These are phyloP conservation scores for Dryas alaskensis DNA, from an alignment of 306 rosid genomes.

Conservation along the genomic window DNA sequence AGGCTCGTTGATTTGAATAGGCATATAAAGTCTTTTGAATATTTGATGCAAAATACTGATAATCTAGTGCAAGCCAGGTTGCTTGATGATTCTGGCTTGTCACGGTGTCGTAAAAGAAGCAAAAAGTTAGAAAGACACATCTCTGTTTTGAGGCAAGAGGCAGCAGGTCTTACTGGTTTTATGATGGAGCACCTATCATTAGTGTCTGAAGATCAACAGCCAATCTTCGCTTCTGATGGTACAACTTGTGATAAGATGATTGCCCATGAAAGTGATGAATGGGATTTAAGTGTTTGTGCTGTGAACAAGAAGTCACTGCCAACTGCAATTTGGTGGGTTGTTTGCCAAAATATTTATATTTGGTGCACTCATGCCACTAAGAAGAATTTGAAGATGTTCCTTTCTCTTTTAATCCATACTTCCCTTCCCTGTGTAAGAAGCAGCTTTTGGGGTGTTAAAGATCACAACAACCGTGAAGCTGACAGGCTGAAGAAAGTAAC, in stretches of 20 bases:
- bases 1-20: conserved; percentile 84
- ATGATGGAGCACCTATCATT: conserved; percentile 60
- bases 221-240: conserved; percentile 31
- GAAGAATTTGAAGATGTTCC: conserved; percentile 62
- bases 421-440: conserved; percentile 43
- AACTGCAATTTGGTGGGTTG: conserved; percentile 70
- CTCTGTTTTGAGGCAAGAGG: conserved; percentile 64
- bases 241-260: conserved; percentile 33
- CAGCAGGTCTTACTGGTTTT: conserved; percentile 62
- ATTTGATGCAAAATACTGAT: conserved; percentile 52
- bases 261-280: conserved; percentile 41
- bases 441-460: conserved; percentile 34
- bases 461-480: conserved; percentile 24
- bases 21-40: conserved; percentile 55
- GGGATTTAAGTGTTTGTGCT: conserved; percentile 52
- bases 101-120: conserved; percentile 29
- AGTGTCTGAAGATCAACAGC: conserved; percentile 42
- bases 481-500: conserved; percentile 49
- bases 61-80: conserved; percentile 33
- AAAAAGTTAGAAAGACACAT: conserved; percentile 32
- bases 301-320: conserved; percentile 57
- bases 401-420: conserved; percentile 53
- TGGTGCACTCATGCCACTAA: conserved; percentile 76
- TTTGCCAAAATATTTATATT: conserved; percentile 75
- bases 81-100: conserved; percentile 33